Evolutionary conservation across 139 green algal species (phyloP), one percentile per base, ranked within the genome.

Genomic region (Limnomonas spitsbergensis): DNA sequence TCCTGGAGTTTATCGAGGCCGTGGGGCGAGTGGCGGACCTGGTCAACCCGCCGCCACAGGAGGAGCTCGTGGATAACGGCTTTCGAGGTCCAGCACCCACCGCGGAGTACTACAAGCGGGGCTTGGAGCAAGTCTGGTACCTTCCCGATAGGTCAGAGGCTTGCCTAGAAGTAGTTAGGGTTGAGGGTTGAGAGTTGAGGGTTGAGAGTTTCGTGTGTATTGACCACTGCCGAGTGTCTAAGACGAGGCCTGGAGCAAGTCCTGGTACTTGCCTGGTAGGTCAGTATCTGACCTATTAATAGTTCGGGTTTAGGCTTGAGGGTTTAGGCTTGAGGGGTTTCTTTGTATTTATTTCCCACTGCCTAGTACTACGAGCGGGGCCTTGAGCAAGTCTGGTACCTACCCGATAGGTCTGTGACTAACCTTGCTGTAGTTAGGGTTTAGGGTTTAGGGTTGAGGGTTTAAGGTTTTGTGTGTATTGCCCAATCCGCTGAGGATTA

Each of bases 1-100:
- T 88, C 76, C 9, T 80, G 1, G 85, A 88, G 75, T 90, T 92
- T 75, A 75, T 92, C 53, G 88, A 92, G 79, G 85, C 81, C 4
- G 73, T 90, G 29, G 81, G 81, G 7, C 78, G 82, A 3, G 61
- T 87, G 35, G 88, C 88, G 0, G 85, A 92, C 53, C 79, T 89
- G 38, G 84, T 87, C 52, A 79, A 36, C 53, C 78, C 81, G 32
- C 88, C 88, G 20, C 79, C 83, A 4, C 40, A 37, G 1, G 54
- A 77, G 27, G 75, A 85, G 39, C 53, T 87, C 26, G 27, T 54
- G 29, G 71, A 36, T 34, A 37, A 36, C 29, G 61, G 47, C 14
- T 61, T 14, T 20, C 14, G 14, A 14, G 20, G 47, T 20, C 20
- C 47, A 61, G 20, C 47, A 61, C 47, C 47, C 47, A 61, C 47